Base-by-base conservation (phyloP, 1,284 basidiomycete genomes). In the Ceratobasidium sp. region DNA sequence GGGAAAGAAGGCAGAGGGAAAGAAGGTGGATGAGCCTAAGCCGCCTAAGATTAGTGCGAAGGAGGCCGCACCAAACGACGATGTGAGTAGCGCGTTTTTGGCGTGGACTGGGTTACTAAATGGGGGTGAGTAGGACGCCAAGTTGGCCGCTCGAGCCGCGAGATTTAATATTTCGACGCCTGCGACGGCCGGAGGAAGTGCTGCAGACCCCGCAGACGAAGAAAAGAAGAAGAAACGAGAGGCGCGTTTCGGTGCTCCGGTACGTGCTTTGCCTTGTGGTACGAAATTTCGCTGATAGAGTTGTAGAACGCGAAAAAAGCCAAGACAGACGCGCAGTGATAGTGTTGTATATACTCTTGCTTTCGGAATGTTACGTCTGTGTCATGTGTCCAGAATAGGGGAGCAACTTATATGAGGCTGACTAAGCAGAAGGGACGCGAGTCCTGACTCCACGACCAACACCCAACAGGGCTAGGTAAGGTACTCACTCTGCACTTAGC, bases 181-280 rank as follows among this genome's bases (percentile, higher is more conserved):
- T 0, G n/a, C 39, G n/a, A n/a, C 46, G 39, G 22, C 53, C 1
- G 53, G 4, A 1, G 74, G 43, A 16, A 14, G 43, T 11, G 16
- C 41, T n/a, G 64, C 51, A 19, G 76, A 77, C 39, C 74, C 76
- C 5, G 68, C 69, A 8, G 76, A 77, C 29, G 76, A 77, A 14
- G 76, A 77, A 41, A 76, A 69, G 71, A 72, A 64, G 39, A 56
- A 76, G 53, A 77, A 77, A 54, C 77, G 76, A 43, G 76, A 74
- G 46, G 76, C 76, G 37, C 63, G 69, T 39, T 77, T 77, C 51
- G 76, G 75, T 27, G 75, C 48, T 24, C 73, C 75, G 1, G 75
- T 76, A 43, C 63, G 75, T 71, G 1, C 37, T 4, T 34, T 16
- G 14, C 51, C n/a, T n/a, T 16, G 43, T 11, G 29, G 22, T 48